phyloP scores from a whole-genome alignment of 805 yeast genomes.

The Spathaspora passalidarum region DNA sequence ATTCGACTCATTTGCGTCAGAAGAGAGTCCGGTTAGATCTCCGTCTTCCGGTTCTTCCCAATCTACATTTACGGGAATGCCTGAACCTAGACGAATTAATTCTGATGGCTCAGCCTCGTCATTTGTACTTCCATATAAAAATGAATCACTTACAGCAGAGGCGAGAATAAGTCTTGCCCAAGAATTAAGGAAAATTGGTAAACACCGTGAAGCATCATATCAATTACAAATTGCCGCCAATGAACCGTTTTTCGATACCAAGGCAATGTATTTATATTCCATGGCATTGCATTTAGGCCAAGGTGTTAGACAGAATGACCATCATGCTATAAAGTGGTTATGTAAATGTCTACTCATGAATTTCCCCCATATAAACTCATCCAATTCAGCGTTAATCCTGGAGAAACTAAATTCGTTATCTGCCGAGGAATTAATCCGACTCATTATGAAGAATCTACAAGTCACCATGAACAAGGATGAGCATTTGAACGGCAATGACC shows the following conservation, averaged over 20 bases:
- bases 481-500: conserved; percentile 25
- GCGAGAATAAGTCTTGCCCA: conserved; percentile 43
- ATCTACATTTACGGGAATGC: background rate
- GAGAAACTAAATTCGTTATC: conserved; percentile 23
- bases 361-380: conserved; percentile 6
- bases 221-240: conserved; percentile 64
- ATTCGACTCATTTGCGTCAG: conserved; percentile 4
- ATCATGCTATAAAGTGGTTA: conserved; percentile 58
- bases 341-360: conserved; percentile 39
- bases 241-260: conserved; percentile 50
- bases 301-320: conserved; percentile 58
- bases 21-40: background rate
- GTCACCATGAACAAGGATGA: conserved; percentile 10
- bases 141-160: conserved; percentile 16
- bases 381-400: conserved; percentile 14
- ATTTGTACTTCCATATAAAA: background rate
- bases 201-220: conserved; percentile 65
- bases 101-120: conserved; percentile 4
- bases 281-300: conserved; percentile 65
- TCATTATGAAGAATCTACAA: conserved; percentile 23
- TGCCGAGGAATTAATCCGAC: conserved; percentile 26
- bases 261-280: conserved; percentile 68
- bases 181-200: conserved; percentile 53
- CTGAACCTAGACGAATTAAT: background rate
- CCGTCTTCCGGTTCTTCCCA: background rate